These are phyloP conservation scores for Aspergillus pseudoglaucus DNA, from an alignment of 2,329 filamentous ascomycete species.

Conservation along the genomic window DNA sequence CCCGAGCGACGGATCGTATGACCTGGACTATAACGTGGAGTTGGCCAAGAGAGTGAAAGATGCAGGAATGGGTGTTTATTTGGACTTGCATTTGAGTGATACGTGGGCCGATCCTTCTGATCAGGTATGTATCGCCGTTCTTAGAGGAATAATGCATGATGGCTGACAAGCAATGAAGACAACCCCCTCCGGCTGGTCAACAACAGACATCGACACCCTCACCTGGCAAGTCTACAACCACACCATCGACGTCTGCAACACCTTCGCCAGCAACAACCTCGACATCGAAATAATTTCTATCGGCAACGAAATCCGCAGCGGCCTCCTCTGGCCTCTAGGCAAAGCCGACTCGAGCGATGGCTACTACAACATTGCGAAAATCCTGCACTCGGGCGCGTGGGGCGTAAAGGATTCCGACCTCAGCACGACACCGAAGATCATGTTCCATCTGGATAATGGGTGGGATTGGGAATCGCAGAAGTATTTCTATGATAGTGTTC, in stretches of 20 bases:
- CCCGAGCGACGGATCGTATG: conserved; percentile 57
- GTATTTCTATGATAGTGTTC: conserved; percentile 57
- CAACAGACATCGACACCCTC: conserved; percentile 52
- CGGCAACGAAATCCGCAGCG: conserved; percentile 65
- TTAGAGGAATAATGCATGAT: background rate
- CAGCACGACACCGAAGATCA: conserved; percentile 56
- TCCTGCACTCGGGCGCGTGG: conserved; percentile 58
- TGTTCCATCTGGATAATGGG: conserved; percentile 71
- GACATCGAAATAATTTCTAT: conserved; percentile 59
- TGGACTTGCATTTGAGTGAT: conserved; percentile 63
- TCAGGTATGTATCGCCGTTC: conserved; percentile 40
- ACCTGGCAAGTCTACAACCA: conserved; percentile 63
- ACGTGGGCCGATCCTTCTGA: conserved; percentile 64
- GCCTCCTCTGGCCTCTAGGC: conserved; percentile 62
- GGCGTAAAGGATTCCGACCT: conserved; percentile 60
- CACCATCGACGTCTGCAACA: conserved; percentile 55
- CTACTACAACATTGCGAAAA: conserved; percentile 54
- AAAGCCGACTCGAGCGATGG: conserved; percentile 35
- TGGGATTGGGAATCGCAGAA: conserved; percentile 63
- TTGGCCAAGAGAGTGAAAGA: conserved; percentile 60
- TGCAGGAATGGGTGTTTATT: conserved; percentile 54
- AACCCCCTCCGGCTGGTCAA: conserved; percentile 58
- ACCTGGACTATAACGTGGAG: conserved; percentile 63
- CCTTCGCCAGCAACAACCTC: conserved; percentile 52
- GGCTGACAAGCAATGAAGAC: conserved; percentile 20